Evolutionary conservation across 306 rosid genomes (phyloP).

Genomic region (Pterocarpus macrocarpus): DNA sequence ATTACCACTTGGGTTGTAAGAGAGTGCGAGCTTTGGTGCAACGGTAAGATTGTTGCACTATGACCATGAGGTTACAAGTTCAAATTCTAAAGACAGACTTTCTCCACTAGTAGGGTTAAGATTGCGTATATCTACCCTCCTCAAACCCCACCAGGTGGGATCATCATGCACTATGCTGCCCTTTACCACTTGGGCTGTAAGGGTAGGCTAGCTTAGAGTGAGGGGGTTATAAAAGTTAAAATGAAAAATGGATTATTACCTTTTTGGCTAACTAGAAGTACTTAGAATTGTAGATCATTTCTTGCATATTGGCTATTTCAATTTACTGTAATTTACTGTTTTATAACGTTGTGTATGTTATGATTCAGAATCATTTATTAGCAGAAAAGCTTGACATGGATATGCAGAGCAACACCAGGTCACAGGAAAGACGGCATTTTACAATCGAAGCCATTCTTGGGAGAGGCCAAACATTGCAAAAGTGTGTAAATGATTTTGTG

Average conservation of each 20-base stretch:
- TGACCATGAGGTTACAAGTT: too few species aligned
- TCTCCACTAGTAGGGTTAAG: too few species aligned
- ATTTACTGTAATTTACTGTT: constrained; percentile 15
- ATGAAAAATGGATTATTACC: not conserved
- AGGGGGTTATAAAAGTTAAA: not conserved
- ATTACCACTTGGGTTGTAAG: too few species aligned
- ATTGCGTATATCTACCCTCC: too few species aligned
- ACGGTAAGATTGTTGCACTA: too few species aligned
- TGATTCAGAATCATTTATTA: constrained; percentile 25
- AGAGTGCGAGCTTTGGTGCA: too few species aligned
- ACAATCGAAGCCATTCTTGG: not conserved
- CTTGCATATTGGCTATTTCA: constrained; percentile 29
- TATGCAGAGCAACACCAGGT: constrained; percentile 26
- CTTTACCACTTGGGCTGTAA: not conserved
- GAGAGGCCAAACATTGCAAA: constrained; percentile 28
- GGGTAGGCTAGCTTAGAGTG: not conserved
- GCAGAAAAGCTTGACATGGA: constrained; percentile 36
- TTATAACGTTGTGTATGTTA: constrained; percentile 19
- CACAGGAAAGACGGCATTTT: constrained; percentile 30
- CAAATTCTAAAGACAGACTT: too few species aligned
- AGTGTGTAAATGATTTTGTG: constrained; percentile 34
- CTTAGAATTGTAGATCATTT: not conserved
- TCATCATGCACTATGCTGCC: too few species aligned
- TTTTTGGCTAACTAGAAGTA: constrained; percentile 4
- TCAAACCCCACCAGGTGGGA: too few species aligned